Evolutionary conservation across 169 alveolate species (phyloP).

Genomic region (Pseudocohnilembus persalinus): DNA sequence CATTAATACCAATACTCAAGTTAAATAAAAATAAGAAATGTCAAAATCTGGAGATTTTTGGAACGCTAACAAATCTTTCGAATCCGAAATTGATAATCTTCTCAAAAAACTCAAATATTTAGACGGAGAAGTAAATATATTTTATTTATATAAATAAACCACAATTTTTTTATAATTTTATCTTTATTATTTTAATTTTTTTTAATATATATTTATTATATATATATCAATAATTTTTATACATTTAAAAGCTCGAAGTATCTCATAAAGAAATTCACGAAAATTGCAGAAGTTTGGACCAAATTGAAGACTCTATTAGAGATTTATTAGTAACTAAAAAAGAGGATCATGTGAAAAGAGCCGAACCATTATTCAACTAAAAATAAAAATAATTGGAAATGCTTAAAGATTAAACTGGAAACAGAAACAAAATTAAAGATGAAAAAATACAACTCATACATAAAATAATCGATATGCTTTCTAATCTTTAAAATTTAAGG

Average conservation of each 20-base stretch:
- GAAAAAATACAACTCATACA: constrained; percentile 39
- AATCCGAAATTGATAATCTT: constrained; percentile 33
- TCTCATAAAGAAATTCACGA: constrained; percentile 34
- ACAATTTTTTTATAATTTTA: not conserved
- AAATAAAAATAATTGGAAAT: constrained; percentile 28
- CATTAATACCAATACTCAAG: constrained; percentile 12
- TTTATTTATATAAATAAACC: not conserved
- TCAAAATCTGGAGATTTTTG: constrained; percentile 41
- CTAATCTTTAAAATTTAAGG: constrained; percentile 31
- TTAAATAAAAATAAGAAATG: constrained; percentile 25
- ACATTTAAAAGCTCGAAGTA: not conserved
- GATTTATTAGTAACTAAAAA: constrained; percentile 31
- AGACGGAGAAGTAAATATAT: constrained; percentile 33
- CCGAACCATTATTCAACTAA: constrained; percentile 45
- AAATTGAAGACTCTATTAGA: constrained; percentile 39
- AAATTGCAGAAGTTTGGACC: constrained; percentile 31
- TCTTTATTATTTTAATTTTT: not conserved
- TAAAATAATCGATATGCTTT: constrained; percentile 31
- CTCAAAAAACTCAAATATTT: constrained; percentile 24
- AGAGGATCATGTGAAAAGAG: constrained; percentile 41
- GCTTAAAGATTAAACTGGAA: constrained; percentile 11
- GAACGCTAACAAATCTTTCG: constrained; percentile 35
- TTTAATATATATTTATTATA: too few relatives aligned
- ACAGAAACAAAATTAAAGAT: constrained; percentile 48
- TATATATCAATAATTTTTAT: not conserved